Evolutionary conservation across 2,329 filamentous ascomycete species (phyloP).

Genomic region (Pseudogymnoascus verrucosus): DNA sequence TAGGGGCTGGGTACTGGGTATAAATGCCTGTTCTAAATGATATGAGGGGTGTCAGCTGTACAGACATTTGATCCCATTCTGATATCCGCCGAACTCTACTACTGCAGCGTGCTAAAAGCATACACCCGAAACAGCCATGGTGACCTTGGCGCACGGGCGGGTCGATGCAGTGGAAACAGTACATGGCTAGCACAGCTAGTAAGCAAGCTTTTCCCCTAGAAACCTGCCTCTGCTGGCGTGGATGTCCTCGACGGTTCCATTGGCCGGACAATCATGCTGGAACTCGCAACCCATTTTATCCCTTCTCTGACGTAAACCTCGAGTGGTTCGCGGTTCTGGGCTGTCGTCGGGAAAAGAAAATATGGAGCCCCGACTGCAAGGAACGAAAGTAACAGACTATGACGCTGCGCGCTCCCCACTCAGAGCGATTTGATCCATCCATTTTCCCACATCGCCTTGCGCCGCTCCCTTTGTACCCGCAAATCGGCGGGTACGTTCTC

Average conservation of each 20-base stretch:
- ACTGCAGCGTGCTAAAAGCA: not conserved
- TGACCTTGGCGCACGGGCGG: not conserved
- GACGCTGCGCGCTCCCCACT: conserved; percentile 2
- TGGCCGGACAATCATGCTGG: not conserved
- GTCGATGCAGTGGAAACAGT: conserved; percentile 1
- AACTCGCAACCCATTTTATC: not conserved
- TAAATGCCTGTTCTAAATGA: not conserved
- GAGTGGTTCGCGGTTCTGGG: not conserved
- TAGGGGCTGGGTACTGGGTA: not conserved
- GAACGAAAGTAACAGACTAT: not conserved
- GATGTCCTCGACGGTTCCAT: not conserved
- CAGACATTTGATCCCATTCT: not conserved
- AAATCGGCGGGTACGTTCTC: not conserved
- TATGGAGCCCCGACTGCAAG: conserved; percentile 3
- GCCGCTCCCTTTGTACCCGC: not conserved
- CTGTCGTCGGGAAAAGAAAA: not conserved
- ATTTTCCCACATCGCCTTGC: not conserved
- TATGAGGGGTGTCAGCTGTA: conserved; percentile 4
- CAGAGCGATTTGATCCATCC: not conserved
- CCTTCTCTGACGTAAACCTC: not conserved
- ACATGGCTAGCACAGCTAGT: conserved; percentile 1
- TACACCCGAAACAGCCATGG: not conserved
- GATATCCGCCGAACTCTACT: not conserved
- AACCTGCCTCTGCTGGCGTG: not conserved
- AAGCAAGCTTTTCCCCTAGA: not conserved